These are phyloP conservation scores for Wallacemonas sp. DNA, from an alignment of 208 protist genomes.

Conservation along the genomic window DNA sequence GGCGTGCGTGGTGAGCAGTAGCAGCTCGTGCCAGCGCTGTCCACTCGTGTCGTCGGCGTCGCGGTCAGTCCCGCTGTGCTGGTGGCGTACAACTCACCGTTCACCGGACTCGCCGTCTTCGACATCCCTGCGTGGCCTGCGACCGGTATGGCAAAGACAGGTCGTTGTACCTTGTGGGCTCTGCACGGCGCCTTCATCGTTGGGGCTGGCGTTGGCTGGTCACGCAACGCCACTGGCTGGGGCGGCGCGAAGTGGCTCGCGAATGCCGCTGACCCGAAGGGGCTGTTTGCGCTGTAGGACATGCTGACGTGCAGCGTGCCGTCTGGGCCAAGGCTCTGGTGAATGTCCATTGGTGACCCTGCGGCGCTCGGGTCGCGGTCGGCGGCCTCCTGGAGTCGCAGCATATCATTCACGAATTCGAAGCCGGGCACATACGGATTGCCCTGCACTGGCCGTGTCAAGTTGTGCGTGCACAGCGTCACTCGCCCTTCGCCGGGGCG, in stretches of 20 bases:
- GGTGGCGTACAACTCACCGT: too few species aligned
- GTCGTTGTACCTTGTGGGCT: too few species aligned
- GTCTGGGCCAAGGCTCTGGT: neutral
- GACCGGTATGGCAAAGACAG: too few species aligned
- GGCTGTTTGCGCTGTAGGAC: neutral
- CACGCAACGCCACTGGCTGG: neutral
- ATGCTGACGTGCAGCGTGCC: neutral
- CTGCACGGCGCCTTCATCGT: neutral
- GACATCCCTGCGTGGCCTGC: too few species aligned
- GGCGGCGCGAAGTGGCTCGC: neutral
- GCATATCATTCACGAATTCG: neutral
- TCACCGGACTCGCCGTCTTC: too few species aligned
- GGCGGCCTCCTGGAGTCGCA: neutral
- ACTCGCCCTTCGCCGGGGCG: neutral
- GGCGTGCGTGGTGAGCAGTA: conserved; percentile 11
- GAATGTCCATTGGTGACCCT: neutral
- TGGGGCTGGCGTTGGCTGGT: neutral
- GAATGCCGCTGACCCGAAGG: neutral
- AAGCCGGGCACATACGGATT: neutral
- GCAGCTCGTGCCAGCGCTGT: neutral
- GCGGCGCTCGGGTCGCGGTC: neutral
- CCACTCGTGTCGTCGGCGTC: neutral
- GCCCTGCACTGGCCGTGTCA: neutral
- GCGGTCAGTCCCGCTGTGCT: neutral
- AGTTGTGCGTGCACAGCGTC: neutral